Conservation (phyloP, 1,284 basidiomycete genomes). For the Megacollybia platyphylla region DNA sequence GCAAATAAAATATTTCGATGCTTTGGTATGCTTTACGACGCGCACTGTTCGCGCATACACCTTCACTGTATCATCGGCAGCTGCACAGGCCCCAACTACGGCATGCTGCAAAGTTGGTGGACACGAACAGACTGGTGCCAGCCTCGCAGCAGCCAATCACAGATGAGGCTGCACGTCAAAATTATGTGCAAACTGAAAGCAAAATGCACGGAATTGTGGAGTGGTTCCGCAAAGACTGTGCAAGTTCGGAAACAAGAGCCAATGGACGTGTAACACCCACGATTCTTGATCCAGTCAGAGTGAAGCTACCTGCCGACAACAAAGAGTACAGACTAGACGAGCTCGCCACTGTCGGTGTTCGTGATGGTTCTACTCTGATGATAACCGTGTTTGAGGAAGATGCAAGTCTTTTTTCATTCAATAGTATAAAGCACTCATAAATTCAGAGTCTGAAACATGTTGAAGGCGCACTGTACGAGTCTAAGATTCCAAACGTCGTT, state of each 20-base stretch:
- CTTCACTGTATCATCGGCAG: not conserved
- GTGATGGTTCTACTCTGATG: slow-evolving; percentile 58
- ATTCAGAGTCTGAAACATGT: slow-evolving; percentile 61
- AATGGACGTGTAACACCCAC: slow-evolving; percentile 63
- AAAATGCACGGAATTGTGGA: slow-evolving; percentile 53
- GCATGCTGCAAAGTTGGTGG: slow-evolving; percentile 14
- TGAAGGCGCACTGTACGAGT: slow-evolving; percentile 58
- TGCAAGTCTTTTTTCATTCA: slow-evolving; percentile 24
- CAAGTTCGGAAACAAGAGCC: slow-evolving; percentile 53
- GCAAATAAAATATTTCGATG: not conserved
- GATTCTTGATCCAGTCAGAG: slow-evolving; percentile 55
- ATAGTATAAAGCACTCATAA: slow-evolving; percentile 6
- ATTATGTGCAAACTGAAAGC: slow-evolving; percentile 46
- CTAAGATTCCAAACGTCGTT: slow-evolving; percentile 55
- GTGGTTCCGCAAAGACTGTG: slow-evolving; percentile 62
- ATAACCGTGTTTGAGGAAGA: slow-evolving; percentile 66
- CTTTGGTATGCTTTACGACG: not conserved
- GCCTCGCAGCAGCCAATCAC: slow-evolving; percentile 43
- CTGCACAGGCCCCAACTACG: not conserved
- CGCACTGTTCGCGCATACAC: not conserved
- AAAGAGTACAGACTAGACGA: slow-evolving; percentile 43
- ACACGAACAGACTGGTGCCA: slow-evolving; percentile 40
- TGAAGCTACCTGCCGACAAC: slow-evolving; percentile 30
- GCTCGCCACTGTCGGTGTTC: slow-evolving; percentile 64
- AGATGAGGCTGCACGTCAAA: slow-evolving; percentile 32